Evolutionary conservation across 2,329 filamentous ascomycete genomes (phyloP).

Genomic region (Aspergillus fijiensis): DNA sequence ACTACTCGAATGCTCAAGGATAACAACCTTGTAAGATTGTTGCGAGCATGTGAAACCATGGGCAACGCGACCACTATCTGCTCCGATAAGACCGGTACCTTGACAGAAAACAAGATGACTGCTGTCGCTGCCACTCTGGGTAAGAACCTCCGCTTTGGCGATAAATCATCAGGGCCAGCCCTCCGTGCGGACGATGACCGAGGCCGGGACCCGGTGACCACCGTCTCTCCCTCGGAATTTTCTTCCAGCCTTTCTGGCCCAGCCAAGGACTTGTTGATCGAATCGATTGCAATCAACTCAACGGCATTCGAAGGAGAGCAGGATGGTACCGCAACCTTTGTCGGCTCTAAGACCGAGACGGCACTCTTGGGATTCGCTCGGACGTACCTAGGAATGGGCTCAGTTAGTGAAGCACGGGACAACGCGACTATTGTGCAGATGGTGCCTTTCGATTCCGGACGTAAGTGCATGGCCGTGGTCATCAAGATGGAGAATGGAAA

Average conservation of each 20-base stretch:
- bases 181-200: conserved; percentile 26
- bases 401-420: conserved; percentile 60
- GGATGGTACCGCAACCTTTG: conserved; percentile 60
- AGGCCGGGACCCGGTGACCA: conserved; percentile 33
- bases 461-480: conserved; percentile 70
- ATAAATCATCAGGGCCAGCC: conserved; percentile 35
- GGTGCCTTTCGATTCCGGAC: conserved; percentile 61
- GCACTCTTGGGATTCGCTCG: conserved; percentile 69
- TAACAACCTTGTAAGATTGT: conserved; percentile 60
- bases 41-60: conserved; percentile 64
- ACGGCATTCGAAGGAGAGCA: conserved; percentile 68
- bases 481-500: conserved; percentile 55
- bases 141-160: conserved; percentile 44
- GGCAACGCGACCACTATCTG: conserved; percentile 64
- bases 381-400: conserved; percentile 64
- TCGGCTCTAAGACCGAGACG: conserved; percentile 77
- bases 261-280: conserved; percentile 57
- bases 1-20: conserved; percentile 64
- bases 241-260: conserved; percentile 52
- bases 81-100: conserved; percentile 66
- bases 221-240: conserved; percentile 56
- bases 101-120: conserved; percentile 65
- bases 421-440: conserved; percentile 58
- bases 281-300: conserved; percentile 68
- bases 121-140: conserved; percentile 60